These are phyloP conservation scores for Paratinospora sagittata DNA, from an alignment of 164 flowering plant species.

Conservation along the genomic window DNA sequence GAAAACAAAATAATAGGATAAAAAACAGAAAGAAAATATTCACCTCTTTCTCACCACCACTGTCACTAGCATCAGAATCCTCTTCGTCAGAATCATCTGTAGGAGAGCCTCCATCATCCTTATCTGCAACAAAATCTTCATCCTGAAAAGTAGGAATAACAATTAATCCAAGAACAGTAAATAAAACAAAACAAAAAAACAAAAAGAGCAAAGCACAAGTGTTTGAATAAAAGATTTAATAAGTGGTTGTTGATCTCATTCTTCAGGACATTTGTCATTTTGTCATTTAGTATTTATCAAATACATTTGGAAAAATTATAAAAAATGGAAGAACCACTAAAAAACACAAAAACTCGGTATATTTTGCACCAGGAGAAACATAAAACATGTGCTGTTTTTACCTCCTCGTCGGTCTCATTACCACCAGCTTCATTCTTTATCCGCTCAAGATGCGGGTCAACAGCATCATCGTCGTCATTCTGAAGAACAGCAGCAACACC, in stretches of 20 bases:
- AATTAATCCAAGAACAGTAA: background rate
- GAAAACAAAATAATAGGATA: background rate
- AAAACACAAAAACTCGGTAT: background rate
- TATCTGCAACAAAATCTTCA: slow-evolving; percentile 77
- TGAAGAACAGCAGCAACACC: slow-evolving; percentile 67
- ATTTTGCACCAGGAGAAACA: no score
- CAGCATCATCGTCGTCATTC: slow-evolving; percentile 74
- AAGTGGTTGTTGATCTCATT: no score
- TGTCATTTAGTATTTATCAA: no score
- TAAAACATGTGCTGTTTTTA: slow-evolving; percentile 13
- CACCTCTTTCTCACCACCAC: slow-evolving; percentile 68
- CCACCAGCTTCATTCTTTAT: slow-evolving; percentile 78
- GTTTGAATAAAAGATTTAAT: no score
- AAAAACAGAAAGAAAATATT: background rate
- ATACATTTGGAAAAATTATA: no score
- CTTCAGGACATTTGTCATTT: no score
- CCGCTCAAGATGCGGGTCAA: slow-evolving; percentile 90
- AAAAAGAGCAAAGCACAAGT: no score
- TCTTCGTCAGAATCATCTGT: slow-evolving; percentile 94
- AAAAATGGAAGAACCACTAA: background rate
- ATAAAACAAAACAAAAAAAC: background rate
- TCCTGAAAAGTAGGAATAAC: slow-evolving; percentile 43
- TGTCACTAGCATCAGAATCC: slow-evolving; percentile 80
- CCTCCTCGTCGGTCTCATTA: slow-evolving; percentile 98
- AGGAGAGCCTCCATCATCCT: slow-evolving; percentile 95